phyloP scores from a whole-genome alignment of 108 stramenopile genomes.

The Fragilaria crotonensis region DNA sequence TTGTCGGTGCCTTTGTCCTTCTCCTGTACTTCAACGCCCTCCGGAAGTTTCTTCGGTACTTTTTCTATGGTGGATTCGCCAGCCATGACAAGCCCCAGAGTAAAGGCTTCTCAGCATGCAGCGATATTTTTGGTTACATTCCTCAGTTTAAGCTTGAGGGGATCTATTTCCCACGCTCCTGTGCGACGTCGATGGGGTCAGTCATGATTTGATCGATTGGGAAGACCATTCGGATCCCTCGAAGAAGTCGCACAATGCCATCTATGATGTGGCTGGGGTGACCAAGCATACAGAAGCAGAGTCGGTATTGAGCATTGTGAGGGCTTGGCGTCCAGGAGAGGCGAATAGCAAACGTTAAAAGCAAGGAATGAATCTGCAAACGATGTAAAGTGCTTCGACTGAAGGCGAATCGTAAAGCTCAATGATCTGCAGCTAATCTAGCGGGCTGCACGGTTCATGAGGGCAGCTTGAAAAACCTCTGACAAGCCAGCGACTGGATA shows the following conservation, averaged over 20 bases:
- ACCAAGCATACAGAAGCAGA: neutral
- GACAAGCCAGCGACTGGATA: too few species aligned
- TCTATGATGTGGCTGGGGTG: constrained; percentile 1
- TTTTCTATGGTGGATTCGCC: neutral
- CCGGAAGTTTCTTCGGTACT: neutral
- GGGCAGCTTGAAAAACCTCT: too few species aligned
- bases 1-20: neutral
- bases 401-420: too few species aligned
- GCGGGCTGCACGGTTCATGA: too few species aligned
- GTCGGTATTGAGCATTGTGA: neutral
- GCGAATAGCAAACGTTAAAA: too few species aligned
- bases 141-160: constrained; percentile 9
- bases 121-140: constrained; percentile 9
- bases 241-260: constrained; percentile 4
- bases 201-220: constrained; percentile 13
- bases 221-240: constrained; percentile 4
- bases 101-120: neutral
- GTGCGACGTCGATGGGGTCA: constrained; percentile 1
- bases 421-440: too few species aligned
- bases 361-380: too few species aligned
- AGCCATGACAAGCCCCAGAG: neutral
- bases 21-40: neutral
- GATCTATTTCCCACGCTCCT: neutral
- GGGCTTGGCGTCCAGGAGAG: neutral
- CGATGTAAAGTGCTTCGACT: too few species aligned